A percentile compares a stretch with the other conserved stretches of the same genome.
Evolutionary conservation across 2,329 filamentous ascomycete species (phyloP).

Genomic region (Ophidiomyces ophidiicola): DNA sequence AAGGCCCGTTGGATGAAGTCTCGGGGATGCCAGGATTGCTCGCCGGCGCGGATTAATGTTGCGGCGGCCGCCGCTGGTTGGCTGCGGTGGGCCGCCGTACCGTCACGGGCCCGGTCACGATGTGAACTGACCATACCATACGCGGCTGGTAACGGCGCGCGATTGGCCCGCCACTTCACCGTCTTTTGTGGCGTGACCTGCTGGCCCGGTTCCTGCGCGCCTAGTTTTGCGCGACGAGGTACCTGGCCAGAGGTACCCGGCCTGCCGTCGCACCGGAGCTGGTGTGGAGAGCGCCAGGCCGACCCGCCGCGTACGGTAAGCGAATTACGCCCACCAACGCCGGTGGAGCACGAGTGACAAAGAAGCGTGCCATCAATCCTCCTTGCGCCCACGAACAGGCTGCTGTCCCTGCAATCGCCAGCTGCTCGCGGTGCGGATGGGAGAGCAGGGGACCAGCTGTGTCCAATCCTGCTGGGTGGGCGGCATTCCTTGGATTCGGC

Average conservation of each 20-base stretch:
- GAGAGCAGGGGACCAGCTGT: no score
- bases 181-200: slow-evolving; percentile 10
- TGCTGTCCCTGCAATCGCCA: no score
- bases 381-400: no score
- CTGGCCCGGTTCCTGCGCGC: slow-evolving; percentile 1
- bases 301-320: slow-evolving; percentile 2
- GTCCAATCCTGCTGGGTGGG: neutral
- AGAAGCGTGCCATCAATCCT: neutral
- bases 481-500: neutral
- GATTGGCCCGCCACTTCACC: slow-evolving; percentile 11
- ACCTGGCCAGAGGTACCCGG: slow-evolving; percentile 1
- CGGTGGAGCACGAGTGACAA: no score
- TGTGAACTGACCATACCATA: slow-evolving; percentile 2
- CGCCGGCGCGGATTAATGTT: slow-evolving; percentile 6
- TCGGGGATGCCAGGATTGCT: neutral
- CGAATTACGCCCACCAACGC: no score
- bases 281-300: slow-evolving; percentile 8
- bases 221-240: neutral
- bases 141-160: neutral
- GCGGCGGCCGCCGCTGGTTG: neutral
- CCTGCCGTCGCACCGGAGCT: neutral
- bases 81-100: neutral
- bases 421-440: neutral
- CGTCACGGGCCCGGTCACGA: neutral
- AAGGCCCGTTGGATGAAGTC: slow-evolving; percentile 9